These are phyloP conservation scores for Fraxinus albicans DNA, from an alignment of 305 asterid species.

Conservation along the genomic window DNA sequence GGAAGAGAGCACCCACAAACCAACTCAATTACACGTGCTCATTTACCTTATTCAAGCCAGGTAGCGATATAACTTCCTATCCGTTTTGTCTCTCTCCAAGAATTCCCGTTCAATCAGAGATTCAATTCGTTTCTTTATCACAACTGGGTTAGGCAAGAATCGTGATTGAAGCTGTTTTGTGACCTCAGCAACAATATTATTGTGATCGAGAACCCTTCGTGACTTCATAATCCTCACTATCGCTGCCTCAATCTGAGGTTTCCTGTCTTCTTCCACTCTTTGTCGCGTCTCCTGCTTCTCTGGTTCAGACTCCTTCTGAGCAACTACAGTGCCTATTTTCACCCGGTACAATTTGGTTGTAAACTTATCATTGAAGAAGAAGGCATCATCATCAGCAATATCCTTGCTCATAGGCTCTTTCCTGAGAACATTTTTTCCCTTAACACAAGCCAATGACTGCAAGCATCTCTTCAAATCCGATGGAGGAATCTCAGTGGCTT, in stretches of 20 bases:
- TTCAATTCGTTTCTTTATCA: slow-evolving; percentile 35
- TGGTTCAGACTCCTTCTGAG: slow-evolving; percentile 35
- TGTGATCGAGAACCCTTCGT: slow-evolving; percentile 33
- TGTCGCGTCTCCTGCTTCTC: slow-evolving; percentile 34
- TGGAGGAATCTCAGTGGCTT: slow-evolving; percentile 32
- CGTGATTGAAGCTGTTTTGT: slow-evolving; percentile 34
- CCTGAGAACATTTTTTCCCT: slow-evolving; percentile 35
- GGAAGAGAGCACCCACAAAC: not conserved
- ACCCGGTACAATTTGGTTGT: slow-evolving; percentile 27
- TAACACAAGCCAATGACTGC: slow-evolving; percentile 38
- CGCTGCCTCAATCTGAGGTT: slow-evolving; percentile 36
- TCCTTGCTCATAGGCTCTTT: slow-evolving; percentile 39
- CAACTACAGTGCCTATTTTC: slow-evolving; percentile 36
- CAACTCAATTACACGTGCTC: not conserved
- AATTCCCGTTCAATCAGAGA: slow-evolving; percentile 35
- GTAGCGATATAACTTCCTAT: slow-evolving; percentile 36
- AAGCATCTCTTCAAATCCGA: slow-evolving; percentile 34
- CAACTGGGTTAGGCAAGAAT: slow-evolving; percentile 34
- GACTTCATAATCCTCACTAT: slow-evolving; percentile 35
- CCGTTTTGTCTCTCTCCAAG: slow-evolving; percentile 32
- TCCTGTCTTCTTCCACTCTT: slow-evolving; percentile 34
- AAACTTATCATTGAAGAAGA: slow-evolving; percentile 30
- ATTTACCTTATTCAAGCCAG: slow-evolving; percentile 25
- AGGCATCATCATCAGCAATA: slow-evolving; percentile 31
- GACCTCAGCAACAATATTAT: slow-evolving; percentile 33